Percentiles rank a stretch among this genome's conserved stretches.
These are phyloP conservation scores for Xylariaceae sp. DNA, from an alignment of 2,329 filamentous ascomycete genomes.

Conservation along the genomic window DNA sequence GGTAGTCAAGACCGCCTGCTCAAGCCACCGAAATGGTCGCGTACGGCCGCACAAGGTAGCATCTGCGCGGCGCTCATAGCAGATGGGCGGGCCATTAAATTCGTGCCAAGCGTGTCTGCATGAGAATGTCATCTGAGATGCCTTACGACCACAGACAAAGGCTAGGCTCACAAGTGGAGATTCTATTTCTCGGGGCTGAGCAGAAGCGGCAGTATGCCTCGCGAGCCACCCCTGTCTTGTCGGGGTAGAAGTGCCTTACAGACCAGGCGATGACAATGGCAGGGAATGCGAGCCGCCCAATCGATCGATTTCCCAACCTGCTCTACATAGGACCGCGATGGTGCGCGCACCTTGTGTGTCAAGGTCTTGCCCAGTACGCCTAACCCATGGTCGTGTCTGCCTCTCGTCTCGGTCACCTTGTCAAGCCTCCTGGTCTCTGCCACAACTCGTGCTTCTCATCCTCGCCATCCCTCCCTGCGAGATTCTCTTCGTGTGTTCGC, in stretches of 20 bases:
- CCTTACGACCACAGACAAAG: constrained; percentile 15
- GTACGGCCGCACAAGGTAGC: constrained; percentile 3
- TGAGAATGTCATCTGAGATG: constrained; percentile 1
- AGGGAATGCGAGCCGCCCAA: constrained; percentile 7
- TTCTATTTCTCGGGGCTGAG: constrained; percentile 21
- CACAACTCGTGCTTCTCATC: constrained; percentile 13
- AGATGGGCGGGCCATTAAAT: too few relatives aligned
- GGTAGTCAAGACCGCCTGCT: constrained; percentile 1
- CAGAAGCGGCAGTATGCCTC: constrained; percentile 3
- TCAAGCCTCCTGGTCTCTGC: constrained; percentile 16
- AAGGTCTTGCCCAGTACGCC: constrained; percentile 14
- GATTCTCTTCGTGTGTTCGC: not conserved
- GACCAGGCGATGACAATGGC: constrained; percentile 13
- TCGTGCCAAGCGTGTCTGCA: too few relatives aligned
- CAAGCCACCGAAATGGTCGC: constrained; percentile 5
- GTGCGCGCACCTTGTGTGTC: constrained; percentile 16
- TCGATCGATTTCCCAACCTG: constrained; percentile 5
- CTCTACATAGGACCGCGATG: constrained; percentile 9
- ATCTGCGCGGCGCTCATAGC: too few relatives aligned
- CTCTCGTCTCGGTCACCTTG: constrained; percentile 20
- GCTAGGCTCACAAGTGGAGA: constrained; percentile 15
- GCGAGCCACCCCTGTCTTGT: not conserved
- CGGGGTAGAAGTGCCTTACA: not conserved
- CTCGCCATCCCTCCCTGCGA: not conserved
- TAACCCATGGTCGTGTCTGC: constrained; percentile 12